Percentiles rank a stretch among this genome's conserved stretches.
Evolutionary conservation across 345 rosid genomes (phyloP).

Genomic region (Aurinia saxatilis): DNA sequence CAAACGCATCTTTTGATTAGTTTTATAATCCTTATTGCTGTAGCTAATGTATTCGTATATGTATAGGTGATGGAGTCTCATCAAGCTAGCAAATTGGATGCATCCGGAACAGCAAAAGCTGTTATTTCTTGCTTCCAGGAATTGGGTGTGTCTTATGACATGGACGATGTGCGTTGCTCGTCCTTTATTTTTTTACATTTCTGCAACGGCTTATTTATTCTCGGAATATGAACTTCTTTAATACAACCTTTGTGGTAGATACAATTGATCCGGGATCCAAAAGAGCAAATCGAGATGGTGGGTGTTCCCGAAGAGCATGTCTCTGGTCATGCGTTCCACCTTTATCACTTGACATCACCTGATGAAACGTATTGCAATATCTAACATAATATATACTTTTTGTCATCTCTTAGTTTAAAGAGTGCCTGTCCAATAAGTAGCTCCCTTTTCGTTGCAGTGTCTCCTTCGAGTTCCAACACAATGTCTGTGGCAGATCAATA

Average conservation of each 20-base stretch:
- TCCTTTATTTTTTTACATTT: background rate
- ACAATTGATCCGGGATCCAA: constrained; percentile 80
- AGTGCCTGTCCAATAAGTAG: background rate
- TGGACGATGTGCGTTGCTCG: constrained; percentile 50
- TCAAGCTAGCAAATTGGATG: constrained; percentile 83
- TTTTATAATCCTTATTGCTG: background rate
- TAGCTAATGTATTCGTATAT: background rate
- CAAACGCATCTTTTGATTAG: background rate
- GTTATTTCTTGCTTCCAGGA: constrained; percentile 90
- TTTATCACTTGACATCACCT: constrained; percentile 82
- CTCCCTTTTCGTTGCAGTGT: constrained; percentile 41
- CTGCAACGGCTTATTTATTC: background rate
- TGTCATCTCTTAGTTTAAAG: background rate
- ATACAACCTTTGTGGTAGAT: constrained; percentile 35
- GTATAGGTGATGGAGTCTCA: constrained; percentile 94
- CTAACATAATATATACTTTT: background rate
- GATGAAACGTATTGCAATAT: constrained; percentile 62
- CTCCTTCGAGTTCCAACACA: constrained; percentile 95
- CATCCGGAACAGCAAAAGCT: constrained; percentile 95
- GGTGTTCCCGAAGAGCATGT: constrained; percentile 88
- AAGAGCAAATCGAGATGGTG: constrained; percentile 73
- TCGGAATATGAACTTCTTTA: background rate
- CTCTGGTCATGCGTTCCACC: constrained; percentile 87
- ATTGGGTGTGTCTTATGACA: constrained; percentile 74
- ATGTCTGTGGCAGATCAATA: constrained; percentile 90